Percentiles rank a stretch among this genome's conserved stretches.
Evolutionary conservation across 768 basidiomycete genomes (phyloP).

Genomic region (Xerocomellus chrysenteron): DNA sequence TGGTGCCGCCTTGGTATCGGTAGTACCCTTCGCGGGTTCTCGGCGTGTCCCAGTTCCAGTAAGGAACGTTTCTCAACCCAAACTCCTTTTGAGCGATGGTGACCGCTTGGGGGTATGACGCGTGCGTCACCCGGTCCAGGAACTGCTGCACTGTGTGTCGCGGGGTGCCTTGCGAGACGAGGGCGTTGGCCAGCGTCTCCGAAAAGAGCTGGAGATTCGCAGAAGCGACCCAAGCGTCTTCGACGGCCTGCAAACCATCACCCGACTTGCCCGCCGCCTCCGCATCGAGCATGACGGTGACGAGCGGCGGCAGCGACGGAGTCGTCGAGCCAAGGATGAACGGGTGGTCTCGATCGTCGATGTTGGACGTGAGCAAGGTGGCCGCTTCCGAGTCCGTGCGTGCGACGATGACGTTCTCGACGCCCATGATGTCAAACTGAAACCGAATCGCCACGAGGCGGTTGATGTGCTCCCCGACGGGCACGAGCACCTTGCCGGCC

Average conservation of each 20-base stretch:
- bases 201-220: conserved; percentile 83
- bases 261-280: conserved; percentile 80
- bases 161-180: conserved; percentile 56
- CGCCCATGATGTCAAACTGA: conserved; percentile 98
- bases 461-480: conserved; percentile 97
- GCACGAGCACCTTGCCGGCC: conserved; percentile 96
- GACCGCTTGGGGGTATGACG: conserved; percentile 68
- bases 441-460: conserved; percentile 95
- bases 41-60: conserved; percentile 95
- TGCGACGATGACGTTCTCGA: conserved; percentile 89
- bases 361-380: conserved; percentile 93
- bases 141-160: conserved; percentile 58
- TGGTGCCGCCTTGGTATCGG: conserved; percentile 95
- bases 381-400: conserved; percentile 98
- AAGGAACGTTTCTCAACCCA: conserved; percentile 69
- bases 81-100: conserved; percentile 78
- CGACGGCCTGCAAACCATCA: conserved; percentile 77
- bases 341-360: conserved; percentile 95
- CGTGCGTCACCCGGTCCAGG: conserved; percentile 57
- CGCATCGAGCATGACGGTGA: conserved; percentile 78
- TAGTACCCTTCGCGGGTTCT: conserved; percentile 96
- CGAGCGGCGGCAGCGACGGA: conserved; percentile 64
- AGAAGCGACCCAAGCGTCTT: conserved; percentile 81
- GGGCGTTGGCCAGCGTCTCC: conserved; percentile 64
- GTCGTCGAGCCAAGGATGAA: conserved; percentile 96